Base-by-base conservation (phyloP, 768 basidiomycete genomes). In the Lactifluus volemus region DNA sequence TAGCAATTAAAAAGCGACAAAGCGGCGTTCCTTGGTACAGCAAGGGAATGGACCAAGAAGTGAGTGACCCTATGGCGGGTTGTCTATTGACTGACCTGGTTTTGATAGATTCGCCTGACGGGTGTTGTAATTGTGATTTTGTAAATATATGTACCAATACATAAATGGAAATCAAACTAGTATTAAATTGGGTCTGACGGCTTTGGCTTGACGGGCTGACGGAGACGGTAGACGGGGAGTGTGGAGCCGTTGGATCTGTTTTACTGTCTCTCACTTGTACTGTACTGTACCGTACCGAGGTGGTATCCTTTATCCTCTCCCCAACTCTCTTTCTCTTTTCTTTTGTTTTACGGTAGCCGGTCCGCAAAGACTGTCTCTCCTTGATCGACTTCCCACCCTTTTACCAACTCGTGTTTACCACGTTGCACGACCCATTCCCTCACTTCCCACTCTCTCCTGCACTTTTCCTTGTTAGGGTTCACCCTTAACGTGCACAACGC, bases 21-120 rank as follows among this genome's bases (percentile, higher is more conserved):
- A 69, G 69, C 76, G 49, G 89, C 84, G 72, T 93, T 93, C 74
- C 70, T 84, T 44, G 76, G 81, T 3, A 87, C 81, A 7, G 91
- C 92, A 25, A 88, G 79, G 70, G 91, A 93, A 63, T 84, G 82
- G 77, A 90, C 88, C 14, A 92, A 86, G 81, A 92, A 85, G 92
- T 90, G 61, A 68, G 25, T 25, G 25, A 25, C 25, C 25, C 25
- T 25, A 25, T 25, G 25, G 25, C 25, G 25, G 25, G 25, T 25
- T 25, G 25, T 25, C 25, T 25, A 25, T 25, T 25, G 25, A 25
- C 25, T 25, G 25, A 25, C 25, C 25, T 25, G 25, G 25, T 25
- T n/a, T n/a, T 25, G 25, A 25, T 25, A 25, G 25, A 25, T 25
- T 1, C 25, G 25, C 25, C 2, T 25, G 25, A 25, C 25, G 25